These are phyloP conservation scores for Talaromyces sp. DNA, from an alignment of 2,329 filamentous ascomycete species.

Conservation along the genomic window DNA sequence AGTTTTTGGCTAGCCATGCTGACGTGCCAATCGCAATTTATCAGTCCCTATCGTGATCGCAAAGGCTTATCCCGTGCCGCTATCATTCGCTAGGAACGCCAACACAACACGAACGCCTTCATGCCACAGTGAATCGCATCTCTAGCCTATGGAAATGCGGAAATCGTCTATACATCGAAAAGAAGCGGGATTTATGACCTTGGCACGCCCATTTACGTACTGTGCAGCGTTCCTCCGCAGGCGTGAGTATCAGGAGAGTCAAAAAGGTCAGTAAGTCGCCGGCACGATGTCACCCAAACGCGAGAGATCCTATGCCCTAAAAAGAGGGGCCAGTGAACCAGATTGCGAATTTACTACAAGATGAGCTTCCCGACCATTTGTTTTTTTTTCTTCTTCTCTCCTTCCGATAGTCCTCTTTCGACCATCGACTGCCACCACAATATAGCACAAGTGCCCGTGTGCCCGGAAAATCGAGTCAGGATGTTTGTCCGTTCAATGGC, in stretches of 20 bases:
- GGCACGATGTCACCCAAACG: not conserved
- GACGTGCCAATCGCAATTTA: not conserved
- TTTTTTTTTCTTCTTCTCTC: not conserved
- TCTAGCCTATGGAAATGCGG: not conserved
- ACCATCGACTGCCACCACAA: not conserved
- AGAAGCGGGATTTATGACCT: not conserved
- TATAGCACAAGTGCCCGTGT: not conserved
- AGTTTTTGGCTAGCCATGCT: not conserved
- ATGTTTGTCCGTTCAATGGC: slow-evolving; percentile 2
- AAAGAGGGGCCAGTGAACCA: not conserved
- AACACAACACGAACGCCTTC: not conserved
- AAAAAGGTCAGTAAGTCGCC: not conserved
- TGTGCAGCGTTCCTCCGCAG: not conserved
- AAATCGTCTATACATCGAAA: not conserved
- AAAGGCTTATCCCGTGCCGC: not conserved
- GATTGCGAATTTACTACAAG: not conserved
- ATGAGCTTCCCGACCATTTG: not conserved
- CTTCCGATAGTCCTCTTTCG: not conserved
- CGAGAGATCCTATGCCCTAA: not conserved
- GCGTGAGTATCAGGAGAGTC: not conserved
- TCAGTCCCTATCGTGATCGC: not conserved
- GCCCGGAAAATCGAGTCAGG: not conserved
- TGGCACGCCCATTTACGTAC: not conserved
- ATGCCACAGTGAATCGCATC: not conserved
- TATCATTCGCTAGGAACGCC: not conserved